phyloP scores from a whole-genome alignment of 73 alveolate genomes.

The Tetrahymena elliotti region DNA sequence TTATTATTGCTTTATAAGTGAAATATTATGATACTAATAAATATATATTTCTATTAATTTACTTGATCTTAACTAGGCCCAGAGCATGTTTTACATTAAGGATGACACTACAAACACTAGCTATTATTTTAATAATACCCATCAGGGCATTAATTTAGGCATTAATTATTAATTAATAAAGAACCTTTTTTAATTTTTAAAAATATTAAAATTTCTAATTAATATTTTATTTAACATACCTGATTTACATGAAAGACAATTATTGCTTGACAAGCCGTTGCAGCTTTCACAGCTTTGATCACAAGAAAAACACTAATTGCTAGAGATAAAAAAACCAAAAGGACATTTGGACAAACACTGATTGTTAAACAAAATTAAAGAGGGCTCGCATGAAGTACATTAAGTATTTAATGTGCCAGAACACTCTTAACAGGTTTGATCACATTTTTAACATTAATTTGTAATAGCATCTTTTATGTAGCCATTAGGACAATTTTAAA shows the following conservation, averaged over 20 bases:
- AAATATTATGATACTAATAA: too few species aligned
- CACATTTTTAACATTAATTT: background rate
- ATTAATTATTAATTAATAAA: background rate
- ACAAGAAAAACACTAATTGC: background rate
- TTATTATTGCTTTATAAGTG: too few species aligned
- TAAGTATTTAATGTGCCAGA: background rate
- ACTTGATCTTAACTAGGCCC: background rate
- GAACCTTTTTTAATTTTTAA: too few species aligned
- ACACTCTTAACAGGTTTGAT: background rate
- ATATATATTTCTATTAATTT: too few species aligned
- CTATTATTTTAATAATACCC: background rate
- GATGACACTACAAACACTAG: background rate
- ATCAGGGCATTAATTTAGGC: background rate
- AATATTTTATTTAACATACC: too few species aligned
- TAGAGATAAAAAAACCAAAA: background rate
- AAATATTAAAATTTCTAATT: too few species aligned
- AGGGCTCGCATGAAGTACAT: background rate
- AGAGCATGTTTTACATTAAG: background rate
- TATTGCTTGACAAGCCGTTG: background rate
- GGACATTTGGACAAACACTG: background rate
- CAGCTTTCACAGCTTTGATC: background rate
- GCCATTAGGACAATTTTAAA: background rate
- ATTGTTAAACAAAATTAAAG: too few species aligned
- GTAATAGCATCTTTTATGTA: too few species aligned
- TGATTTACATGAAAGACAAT: background rate